Evolutionary conservation across 441 rosid species (phyloP), one percentile per base, ranked within the genome.

Genomic region (Sinapis alba): DNA sequence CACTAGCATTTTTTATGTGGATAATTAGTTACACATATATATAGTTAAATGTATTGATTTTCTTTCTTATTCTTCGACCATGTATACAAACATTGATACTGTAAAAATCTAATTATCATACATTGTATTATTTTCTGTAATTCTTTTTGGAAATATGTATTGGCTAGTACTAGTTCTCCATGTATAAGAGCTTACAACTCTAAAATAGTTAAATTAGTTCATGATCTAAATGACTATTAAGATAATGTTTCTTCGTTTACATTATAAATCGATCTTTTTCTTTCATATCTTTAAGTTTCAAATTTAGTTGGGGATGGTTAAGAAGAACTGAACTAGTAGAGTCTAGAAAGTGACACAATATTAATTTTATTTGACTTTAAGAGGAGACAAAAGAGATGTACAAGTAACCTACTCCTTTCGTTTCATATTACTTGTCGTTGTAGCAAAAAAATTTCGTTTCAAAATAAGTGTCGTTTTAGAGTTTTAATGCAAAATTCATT

Each of bases 301-400:
- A 72, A 78, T 51, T 36, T 78, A 78, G 81, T 78, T 72, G 78
- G 70, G 70, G 20, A 68, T 73, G 61, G 81, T 72, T 78, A 73
- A 53, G 81, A 78, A 78, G 78, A 78, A 73, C 56, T 72, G 68
- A 71, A 47, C 63, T 77, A 77, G 56, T 69, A 71, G 62, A 50
- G 50, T 51, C 63, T 77, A 15, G 72, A 77, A 77, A 77, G 36
- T 71, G 76, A 72, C 77, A 65, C 50, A 53, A 53, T 38, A 72
- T 38, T 50, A 69, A 41, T 26, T 70, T 72, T 24, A 21, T 78
- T 72, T 72, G 73, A 78, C 81, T 72, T 38, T 60, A 34, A 47
- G 50, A 72, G 69, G 69, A 66, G 73, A 60, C 73, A 66, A 60
- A 71, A 36, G 59, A 72, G 73, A 59, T 65, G 68, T 34, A 65